phyloP scores from a whole-genome alignment of 495 filamentous ascomycete genomes.

The Sphaerosporella brunnea region DNA sequence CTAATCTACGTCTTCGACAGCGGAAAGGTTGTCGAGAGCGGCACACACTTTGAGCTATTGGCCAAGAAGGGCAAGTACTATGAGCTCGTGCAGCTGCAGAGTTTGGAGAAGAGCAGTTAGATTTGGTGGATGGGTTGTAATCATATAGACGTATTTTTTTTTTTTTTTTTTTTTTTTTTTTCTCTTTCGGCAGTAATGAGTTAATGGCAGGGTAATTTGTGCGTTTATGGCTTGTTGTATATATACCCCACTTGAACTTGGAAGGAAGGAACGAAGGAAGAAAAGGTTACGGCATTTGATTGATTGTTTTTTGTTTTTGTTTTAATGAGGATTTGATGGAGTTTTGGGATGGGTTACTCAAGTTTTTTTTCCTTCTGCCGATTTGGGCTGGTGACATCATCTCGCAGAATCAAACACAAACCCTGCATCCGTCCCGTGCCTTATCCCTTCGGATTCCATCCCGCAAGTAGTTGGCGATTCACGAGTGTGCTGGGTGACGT shows the following conservation, averaged over 20 bases:
- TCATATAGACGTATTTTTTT: not conserved
- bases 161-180: not conserved
- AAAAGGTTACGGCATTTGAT: not conserved
- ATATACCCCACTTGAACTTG: too few relatives aligned
- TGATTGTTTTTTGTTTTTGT: not conserved
- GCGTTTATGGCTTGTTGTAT: too few relatives aligned
- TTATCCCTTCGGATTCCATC: too few relatives aligned
- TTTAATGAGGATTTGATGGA: too few relatives aligned
- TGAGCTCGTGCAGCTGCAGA: slow-evolving; percentile 65
- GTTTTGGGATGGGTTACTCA: too few relatives aligned
- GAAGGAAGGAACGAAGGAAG: not conserved
- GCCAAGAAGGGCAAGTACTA: slow-evolving; percentile 49
- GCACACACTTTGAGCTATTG: slow-evolving; percentile 53
- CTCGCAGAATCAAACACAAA: too few relatives aligned
- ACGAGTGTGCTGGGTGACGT: too few relatives aligned
- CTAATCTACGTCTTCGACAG: slow-evolving; percentile 70
- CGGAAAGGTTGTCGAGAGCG: slow-evolving; percentile 54
- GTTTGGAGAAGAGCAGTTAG: slow-evolving; percentile 39
- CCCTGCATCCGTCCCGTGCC: too few relatives aligned
- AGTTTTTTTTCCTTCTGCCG: too few relatives aligned
- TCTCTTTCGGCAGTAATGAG: not conserved
- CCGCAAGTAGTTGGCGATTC: too few relatives aligned
- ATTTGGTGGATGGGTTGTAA: not conserved
- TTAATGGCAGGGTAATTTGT: too few relatives aligned
- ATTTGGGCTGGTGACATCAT: too few relatives aligned